Percentiles rank a stretch among this genome's conserved stretches.
Evolutionary conservation across 108 stramenopile genomes (phyloP).

Genomic region (Skeletonema menzelii): DNA sequence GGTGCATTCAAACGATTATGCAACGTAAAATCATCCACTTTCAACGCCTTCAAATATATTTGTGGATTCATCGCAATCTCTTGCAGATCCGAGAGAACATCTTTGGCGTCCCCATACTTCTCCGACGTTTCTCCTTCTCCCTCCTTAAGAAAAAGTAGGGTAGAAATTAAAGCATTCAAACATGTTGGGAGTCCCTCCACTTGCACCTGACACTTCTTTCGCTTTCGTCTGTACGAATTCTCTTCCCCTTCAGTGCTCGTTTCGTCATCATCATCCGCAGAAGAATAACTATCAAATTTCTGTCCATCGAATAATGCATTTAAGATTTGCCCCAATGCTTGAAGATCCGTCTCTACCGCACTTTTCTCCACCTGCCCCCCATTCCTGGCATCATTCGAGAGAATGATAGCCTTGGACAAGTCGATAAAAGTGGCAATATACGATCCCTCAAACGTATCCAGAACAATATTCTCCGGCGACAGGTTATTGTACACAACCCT

Average conservation of each 20-base stretch:
- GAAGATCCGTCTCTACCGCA: neutral
- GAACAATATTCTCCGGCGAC: slow-evolving; percentile 4
- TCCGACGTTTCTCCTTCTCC: neutral
- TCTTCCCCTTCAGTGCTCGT: neutral
- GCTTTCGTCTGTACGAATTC: neutral
- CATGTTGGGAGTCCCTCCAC: slow-evolving; percentile 5
- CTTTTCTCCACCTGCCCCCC: too few relatives aligned
- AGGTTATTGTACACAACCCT: slow-evolving; percentile 11
- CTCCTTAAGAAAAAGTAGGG: neutral
- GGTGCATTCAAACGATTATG: neutral
- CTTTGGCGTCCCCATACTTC: neutral
- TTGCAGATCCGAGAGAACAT: slow-evolving; percentile 11
- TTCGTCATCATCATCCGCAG: neutral
- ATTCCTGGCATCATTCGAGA: neutral
- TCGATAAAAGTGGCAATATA: slow-evolving; percentile 16
- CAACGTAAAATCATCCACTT: neutral
- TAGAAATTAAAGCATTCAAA: slow-evolving; percentile 4
- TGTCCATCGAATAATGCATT: slow-evolving; percentile 3
- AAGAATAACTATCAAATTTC: neutral
- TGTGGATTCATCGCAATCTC: neutral
- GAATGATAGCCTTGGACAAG: slow-evolving; percentile 2
- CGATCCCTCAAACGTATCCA: slow-evolving; percentile 13
- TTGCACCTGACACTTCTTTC: neutral
- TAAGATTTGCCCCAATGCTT: slow-evolving; percentile 1
- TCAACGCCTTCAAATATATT: neutral